Evolutionary conservation across 768 basidiomycete genomes (phyloP).

Genomic region (Daedalea quercina): DNA sequence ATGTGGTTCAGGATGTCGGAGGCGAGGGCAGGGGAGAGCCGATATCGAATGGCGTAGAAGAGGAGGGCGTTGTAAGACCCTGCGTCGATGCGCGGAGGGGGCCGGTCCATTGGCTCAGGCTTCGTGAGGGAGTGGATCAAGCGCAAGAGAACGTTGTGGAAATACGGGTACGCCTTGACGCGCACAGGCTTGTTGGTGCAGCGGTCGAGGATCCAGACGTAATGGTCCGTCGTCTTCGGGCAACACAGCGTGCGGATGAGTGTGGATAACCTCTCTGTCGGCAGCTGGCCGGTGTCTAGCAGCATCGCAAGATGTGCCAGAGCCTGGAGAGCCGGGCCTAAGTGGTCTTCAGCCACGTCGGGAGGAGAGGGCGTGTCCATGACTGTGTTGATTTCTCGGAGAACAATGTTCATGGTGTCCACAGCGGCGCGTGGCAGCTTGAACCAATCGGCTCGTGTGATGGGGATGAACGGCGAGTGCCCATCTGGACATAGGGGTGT

Average conservation of each 20-base stretch:
- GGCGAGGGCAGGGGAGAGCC: slow-evolving; percentile 43
- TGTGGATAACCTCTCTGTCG: slow-evolving; percentile 35
- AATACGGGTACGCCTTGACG: slow-evolving; percentile 23
- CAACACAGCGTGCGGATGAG: slow-evolving; percentile 42
- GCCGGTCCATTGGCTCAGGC: slow-evolving; percentile 1
- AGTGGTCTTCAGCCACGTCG: background rate
- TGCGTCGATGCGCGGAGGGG: slow-evolving; percentile 29
- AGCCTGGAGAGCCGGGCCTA: slow-evolving; percentile 40
- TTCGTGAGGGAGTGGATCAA: slow-evolving; percentile 13
- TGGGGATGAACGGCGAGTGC: background rate
- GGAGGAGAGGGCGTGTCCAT: background rate
- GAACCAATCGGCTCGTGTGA: background rate
- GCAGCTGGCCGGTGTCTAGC: slow-evolving; percentile 43
- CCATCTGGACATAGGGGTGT: background rate
- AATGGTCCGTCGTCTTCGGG: slow-evolving; percentile 23
- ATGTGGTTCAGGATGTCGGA: slow-evolving; percentile 49
- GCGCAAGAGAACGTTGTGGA: slow-evolving; percentile 24
- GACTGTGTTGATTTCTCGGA: slow-evolving; percentile 27
- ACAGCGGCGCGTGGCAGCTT: slow-evolving; percentile 3
- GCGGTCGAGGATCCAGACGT: slow-evolving; percentile 17
- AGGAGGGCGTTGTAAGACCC: slow-evolving; percentile 55
- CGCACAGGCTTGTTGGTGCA: slow-evolving; percentile 4
- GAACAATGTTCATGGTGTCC: slow-evolving; percentile 12
- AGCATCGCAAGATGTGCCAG: slow-evolving; percentile 51
- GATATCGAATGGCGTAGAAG: slow-evolving; percentile 58